These are phyloP conservation scores for Ophiostoma novo-ulmi DNA, from an alignment of 2,329 filamentous ascomycete species.

Conservation along the genomic window DNA sequence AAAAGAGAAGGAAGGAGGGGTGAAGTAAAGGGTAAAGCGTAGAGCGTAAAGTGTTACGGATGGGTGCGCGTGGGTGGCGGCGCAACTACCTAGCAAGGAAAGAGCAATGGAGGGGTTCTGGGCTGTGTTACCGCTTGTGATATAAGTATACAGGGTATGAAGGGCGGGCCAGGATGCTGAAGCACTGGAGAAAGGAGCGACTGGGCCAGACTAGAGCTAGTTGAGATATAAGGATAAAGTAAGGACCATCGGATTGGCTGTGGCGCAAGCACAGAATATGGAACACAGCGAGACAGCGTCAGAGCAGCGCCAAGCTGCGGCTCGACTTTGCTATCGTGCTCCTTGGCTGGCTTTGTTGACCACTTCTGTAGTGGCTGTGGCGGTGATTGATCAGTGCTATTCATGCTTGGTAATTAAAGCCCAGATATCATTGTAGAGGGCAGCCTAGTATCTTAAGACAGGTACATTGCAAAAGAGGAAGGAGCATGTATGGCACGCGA, in stretches of 20 bases:
- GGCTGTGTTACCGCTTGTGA: background rate
- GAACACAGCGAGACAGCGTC: background rate
- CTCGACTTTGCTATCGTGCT: constrained; percentile 1
- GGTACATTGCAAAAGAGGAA: background rate
- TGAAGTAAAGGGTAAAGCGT: background rate
- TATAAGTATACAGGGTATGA: background rate
- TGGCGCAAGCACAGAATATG: background rate
- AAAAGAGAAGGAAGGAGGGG: constrained; percentile 5
- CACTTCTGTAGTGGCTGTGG: constrained; percentile 1
- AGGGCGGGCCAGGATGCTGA: background rate
- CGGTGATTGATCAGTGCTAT: background rate
- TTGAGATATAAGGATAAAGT: background rate
- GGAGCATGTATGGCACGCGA: background rate
- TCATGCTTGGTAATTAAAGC: background rate
- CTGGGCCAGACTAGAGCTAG: constrained; percentile 4
- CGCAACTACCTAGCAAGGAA: constrained; percentile 3
- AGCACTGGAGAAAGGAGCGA: background rate
- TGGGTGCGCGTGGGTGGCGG: constrained; percentile 5
- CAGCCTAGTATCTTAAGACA: background rate
- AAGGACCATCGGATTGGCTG: background rate
- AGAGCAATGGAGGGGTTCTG: constrained; percentile 2
- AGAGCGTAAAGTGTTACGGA: background rate
- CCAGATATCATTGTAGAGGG: background rate
- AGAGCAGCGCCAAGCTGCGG: background rate
- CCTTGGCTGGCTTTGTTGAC: background rate